Evolutionary conservation across 108 stramenopile genomes (phyloP).

Genomic region (Bacterosira constricta): DNA sequence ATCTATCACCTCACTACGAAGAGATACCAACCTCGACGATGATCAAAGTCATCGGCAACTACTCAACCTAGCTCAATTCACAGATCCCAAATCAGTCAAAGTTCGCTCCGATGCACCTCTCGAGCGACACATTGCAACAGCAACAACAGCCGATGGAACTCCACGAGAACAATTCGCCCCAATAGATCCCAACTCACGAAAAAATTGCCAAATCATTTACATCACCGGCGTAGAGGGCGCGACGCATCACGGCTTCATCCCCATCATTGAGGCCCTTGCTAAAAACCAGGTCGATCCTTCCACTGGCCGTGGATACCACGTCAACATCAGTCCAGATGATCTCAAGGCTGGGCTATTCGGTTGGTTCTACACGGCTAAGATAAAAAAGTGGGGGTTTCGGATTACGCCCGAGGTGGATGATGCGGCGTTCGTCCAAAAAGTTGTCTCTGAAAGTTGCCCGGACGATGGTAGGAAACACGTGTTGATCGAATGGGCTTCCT

Average conservation of each 20-base stretch:
- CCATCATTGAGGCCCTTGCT: background rate
- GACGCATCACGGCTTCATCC: background rate
- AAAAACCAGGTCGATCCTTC: background rate
- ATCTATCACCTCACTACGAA: background rate
- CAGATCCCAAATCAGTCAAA: conserved; percentile 6
- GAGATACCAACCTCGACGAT: background rate
- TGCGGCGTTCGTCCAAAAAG: conserved; percentile 2
- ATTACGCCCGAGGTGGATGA: conserved; percentile 3
- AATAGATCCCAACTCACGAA: background rate
- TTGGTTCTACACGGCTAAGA: background rate
- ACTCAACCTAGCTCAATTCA: background rate
- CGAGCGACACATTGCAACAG: background rate
- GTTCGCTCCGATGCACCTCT: background rate
- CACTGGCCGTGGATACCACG: background rate
- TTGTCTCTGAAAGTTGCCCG: conserved; percentile 1
- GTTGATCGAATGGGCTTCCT: conserved; percentile 13
- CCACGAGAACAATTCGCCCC: background rate
- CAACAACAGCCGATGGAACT: background rate
- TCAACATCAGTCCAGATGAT: background rate
- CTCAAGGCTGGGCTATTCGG: conserved; percentile 1
- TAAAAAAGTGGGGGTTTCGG: background rate
- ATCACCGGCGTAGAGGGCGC: conserved; percentile 5
- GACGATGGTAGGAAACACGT: conserved; percentile 20
- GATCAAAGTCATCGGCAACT: background rate
- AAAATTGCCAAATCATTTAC: conserved; percentile 3